phyloP scores from a whole-genome alignment of 1,284 basidiomycete genomes.

The Mycosarcoma mackinlayi region DNA sequence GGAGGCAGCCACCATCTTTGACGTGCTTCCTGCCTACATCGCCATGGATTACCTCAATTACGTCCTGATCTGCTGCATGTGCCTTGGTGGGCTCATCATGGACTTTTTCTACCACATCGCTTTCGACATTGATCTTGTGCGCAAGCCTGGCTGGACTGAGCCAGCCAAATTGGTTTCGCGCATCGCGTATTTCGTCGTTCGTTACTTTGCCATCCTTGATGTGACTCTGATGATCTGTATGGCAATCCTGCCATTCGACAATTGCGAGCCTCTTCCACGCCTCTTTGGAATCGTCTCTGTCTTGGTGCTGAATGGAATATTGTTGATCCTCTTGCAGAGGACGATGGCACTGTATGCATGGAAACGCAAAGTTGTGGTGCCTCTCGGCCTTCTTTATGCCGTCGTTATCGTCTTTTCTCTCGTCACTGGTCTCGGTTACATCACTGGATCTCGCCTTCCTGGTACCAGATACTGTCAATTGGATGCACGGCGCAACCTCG shows the following conservation, averaged over 20 bases:
- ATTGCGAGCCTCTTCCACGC: constrained; percentile 21
- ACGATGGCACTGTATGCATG: constrained; percentile 44
- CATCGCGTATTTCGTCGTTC: constrained; percentile 33
- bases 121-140: constrained; percentile 39
- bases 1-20: constrained; percentile 30
- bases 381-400: constrained; percentile 19
- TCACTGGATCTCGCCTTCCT: constrained; percentile 32
- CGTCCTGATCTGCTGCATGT: constrained; percentile 35
- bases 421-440: constrained; percentile 35
- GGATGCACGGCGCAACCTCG: constrained; percentile 25
- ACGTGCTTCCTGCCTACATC: constrained; percentile 21
- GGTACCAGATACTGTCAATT: constrained; percentile 30
- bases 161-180: constrained; percentile 37
- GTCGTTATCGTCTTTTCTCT: constrained; percentile 17
- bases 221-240: constrained; percentile 27
- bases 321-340: constrained; percentile 37
- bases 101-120: constrained; percentile 38
- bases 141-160: constrained; percentile 37
- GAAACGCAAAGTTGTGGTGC: constrained; percentile 25
- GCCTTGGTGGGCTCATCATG: constrained; percentile 30
- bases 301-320: constrained; percentile 26
- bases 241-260: constrained; percentile 18
- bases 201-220: constrained; percentile 15
- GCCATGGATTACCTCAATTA: constrained; percentile 27
- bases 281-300: constrained; percentile 35